Evolutionary conservation across 1,284 basidiomycete species (phyloP), one percentile per base, ranked within the genome.

Genomic region (Malassezia nana): DNA sequence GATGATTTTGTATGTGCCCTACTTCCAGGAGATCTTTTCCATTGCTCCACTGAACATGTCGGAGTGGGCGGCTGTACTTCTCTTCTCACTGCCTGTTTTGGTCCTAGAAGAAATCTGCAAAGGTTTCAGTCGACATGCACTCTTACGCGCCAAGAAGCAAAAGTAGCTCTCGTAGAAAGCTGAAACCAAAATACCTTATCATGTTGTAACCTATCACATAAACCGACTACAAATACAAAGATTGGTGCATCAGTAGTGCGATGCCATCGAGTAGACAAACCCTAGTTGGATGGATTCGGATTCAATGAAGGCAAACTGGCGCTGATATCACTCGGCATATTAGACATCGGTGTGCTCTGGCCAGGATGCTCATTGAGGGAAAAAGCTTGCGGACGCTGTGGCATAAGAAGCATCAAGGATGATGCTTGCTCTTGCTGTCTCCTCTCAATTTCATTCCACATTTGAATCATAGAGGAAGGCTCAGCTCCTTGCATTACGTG

Each of bases 21-120:
- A 65, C 32, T 46, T 72, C 26, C 66, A 62, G 38, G 66, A 67
- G 12, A 63, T 71, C 53, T 96, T 98, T 76, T 85, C 86, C 49
- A 92, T 96, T 73, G 84, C 85, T 0, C 86, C 90, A 3, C 80
- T 98, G 54, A 91, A 89, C 78, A 86, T 83, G 83, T 77, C 76
- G 15, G 92, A 98, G 77, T 96, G 92, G 90, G 83, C 86, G 74
- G 90, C 89, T n/a, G 91, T 98, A 7, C 74, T 98, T 55, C 82
- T 79, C 66, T 81, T 96, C 61, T 90, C 87, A 59, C 83, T 83
- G 9, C 94, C 92, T 4, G 90, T 98, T 43, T 74, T 98, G 45
- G 50, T 86, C 46, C 85, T 96, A 51, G 92, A 98, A 75, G 94
- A 98, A 76, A 75, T 86, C 26, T 79, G 95, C 72, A 96, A 96